These are phyloP conservation scores for Puccinia coronata DNA, from an alignment of 1,284 basidiomycete species.

Conservation along the genomic window DNA sequence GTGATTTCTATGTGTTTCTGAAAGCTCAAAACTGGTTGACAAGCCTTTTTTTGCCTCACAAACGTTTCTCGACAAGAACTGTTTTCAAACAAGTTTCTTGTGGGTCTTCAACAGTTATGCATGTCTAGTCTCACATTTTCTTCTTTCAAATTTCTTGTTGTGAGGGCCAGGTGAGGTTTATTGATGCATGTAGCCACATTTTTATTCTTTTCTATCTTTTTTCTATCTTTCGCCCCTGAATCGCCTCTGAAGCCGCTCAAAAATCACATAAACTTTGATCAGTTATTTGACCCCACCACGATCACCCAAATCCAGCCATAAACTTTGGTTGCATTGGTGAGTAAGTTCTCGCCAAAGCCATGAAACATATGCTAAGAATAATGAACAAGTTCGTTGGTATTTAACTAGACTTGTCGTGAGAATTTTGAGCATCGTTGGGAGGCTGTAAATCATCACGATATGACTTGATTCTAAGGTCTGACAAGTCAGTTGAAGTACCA, in stretches of 20 bases:
- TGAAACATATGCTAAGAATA: not conserved
- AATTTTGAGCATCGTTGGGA: not conserved
- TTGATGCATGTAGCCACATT: too few species aligned
- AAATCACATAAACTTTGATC: not conserved
- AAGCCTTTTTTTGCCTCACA: too few species aligned
- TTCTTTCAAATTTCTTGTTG: too few species aligned
- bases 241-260: not conserved
- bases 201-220: too few species aligned
- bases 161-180: too few species aligned
- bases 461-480: slow-evolving; percentile 56
- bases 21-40: too few species aligned
- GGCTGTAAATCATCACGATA: slow-evolving; percentile 25
- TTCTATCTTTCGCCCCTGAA: too few species aligned
- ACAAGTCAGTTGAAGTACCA: slow-evolving; percentile 55
- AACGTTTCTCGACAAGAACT: too few species aligned
- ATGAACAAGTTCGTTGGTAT: not conserved
- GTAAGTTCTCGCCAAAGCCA: not conserved
- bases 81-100: too few species aligned
- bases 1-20: too few species aligned
- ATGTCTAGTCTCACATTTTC: too few species aligned
- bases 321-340: not conserved
- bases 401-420: slow-evolving; percentile 6
- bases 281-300: not conserved
- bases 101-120: too few species aligned
- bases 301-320: not conserved